These are phyloP conservation scores for Penicillium sp. DNA, from an alignment of 2,329 filamentous ascomycete genomes.

Conservation along the genomic window DNA sequence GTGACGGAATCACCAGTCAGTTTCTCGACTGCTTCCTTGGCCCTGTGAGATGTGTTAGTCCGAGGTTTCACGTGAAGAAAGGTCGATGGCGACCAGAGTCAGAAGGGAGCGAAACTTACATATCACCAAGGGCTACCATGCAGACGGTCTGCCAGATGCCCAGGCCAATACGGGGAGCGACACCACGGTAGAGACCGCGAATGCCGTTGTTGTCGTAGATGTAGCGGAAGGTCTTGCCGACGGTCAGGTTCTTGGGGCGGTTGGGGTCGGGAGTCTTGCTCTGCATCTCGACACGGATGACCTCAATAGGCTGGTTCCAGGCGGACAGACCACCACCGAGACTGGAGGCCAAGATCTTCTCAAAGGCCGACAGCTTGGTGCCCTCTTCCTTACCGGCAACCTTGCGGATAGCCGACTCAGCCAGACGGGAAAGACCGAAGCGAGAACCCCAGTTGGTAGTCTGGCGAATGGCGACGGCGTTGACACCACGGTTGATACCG, in stretches of 20 bases:
- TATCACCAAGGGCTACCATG: constrained; percentile 98
- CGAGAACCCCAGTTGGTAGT: constrained; percentile 99
- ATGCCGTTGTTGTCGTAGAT: constrained; percentile 89
- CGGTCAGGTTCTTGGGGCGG: constrained; percentile 98
- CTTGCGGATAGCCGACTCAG: constrained; percentile 82
- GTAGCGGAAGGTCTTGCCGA: constrained; percentile 77
- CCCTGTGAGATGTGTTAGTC: constrained; percentile 48
- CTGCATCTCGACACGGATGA: constrained; percentile 99
- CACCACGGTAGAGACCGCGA: constrained; percentile 92
- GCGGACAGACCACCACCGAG: constrained; percentile 92
- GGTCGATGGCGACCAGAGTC: background rate
- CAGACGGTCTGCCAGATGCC: constrained; percentile 99
- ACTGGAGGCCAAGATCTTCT: constrained; percentile 86
- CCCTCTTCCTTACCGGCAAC: constrained; percentile 75
- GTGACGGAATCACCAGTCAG: constrained; percentile 65
- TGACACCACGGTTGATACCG: constrained; percentile 98
- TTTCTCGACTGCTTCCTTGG: constrained; percentile 67
- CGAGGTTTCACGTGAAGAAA: constrained; percentile 28
- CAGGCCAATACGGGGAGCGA: constrained; percentile 89
- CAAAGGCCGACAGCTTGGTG: constrained; percentile 74
- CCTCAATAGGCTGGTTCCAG: constrained; percentile 99
- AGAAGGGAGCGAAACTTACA: constrained; percentile 63
- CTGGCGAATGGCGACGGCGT: constrained; percentile 96
- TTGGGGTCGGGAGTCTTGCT: constrained; percentile 98
- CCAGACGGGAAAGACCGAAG: constrained; percentile 89